Evolutionary conservation across 441 rosid genomes (phyloP).

Genomic region (Omphalea diandra): DNA sequence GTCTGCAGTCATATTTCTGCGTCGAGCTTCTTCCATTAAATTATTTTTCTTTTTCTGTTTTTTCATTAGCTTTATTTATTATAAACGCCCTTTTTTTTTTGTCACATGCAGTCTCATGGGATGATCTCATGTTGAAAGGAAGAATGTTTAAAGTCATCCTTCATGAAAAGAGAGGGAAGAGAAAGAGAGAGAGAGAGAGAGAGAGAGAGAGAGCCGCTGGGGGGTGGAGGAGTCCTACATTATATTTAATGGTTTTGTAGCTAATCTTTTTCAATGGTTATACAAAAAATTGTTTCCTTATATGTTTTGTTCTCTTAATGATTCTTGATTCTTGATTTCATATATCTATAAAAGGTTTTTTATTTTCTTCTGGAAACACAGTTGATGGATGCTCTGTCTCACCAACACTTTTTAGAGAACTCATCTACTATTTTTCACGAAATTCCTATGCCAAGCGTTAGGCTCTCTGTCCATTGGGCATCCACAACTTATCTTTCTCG

Average conservation of each 20-base stretch:
- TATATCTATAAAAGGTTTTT: not conserved
- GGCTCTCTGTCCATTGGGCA: too few species aligned
- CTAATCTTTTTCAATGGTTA: not conserved
- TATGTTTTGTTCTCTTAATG: not conserved
- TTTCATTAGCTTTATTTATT: too few species aligned
- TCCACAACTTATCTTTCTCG: not conserved
- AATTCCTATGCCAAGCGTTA: not conserved
- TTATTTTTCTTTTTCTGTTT: too few species aligned
- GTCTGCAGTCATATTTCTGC: too few species aligned
- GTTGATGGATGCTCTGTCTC: not conserved
- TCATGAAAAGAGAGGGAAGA: not conserved
- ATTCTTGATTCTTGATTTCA: not conserved
- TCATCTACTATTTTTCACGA: not conserved
- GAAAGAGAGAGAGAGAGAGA: too few species aligned
- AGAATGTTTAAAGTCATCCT: not conserved
- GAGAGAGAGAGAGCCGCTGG: too few species aligned
- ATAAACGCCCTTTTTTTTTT: too few species aligned
- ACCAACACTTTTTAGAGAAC: not conserved
- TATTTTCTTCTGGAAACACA: not conserved
- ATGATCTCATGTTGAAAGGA: not conserved
- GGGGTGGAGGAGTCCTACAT: too few species aligned
- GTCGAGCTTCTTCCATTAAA: too few species aligned
- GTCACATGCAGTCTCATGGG: not conserved
- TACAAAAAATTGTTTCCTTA: not conserved
- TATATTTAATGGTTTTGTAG: not conserved